These are phyloP conservation scores for Colletotrichum eleusines DNA, from an alignment of 2,329 filamentous ascomycete species.

Conservation along the genomic window DNA sequence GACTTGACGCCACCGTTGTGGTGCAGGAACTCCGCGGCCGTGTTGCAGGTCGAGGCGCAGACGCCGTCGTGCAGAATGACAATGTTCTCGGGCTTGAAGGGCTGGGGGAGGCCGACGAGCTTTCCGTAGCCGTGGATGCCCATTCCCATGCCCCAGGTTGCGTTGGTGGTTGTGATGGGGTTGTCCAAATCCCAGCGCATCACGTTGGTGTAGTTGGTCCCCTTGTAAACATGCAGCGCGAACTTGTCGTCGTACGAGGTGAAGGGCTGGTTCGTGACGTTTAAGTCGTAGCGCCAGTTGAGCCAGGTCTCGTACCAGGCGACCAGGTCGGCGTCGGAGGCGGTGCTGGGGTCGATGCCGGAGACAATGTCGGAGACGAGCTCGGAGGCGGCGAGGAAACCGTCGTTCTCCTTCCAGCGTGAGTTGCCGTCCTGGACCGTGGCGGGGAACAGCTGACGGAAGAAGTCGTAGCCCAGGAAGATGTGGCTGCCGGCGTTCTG, in stretches of 20 bases:
- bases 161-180: constrained; percentile 56
- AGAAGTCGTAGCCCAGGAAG: constrained; percentile 68
- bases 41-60: constrained; percentile 69
- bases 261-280: constrained; percentile 62
- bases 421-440: constrained; percentile 56
- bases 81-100: constrained; percentile 69
- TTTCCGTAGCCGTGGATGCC: constrained; percentile 64
- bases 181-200: constrained; percentile 65
- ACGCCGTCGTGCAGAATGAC: constrained; percentile 70
- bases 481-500: constrained; percentile 71
- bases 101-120: constrained; percentile 60
- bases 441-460: constrained; percentile 63
- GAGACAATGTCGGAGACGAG: constrained; percentile 58
- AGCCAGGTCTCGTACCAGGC: constrained; percentile 63
- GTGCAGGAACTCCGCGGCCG: constrained; percentile 67
- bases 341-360: constrained; percentile 60
- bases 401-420: constrained; percentile 54
- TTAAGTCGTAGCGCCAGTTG: constrained; percentile 64
- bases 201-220: constrained; percentile 66
- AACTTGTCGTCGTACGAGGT: constrained; percentile 61
- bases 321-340: constrained; percentile 49
- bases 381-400: constrained; percentile 59
- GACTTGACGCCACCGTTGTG: constrained; percentile 65
- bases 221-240: constrained; percentile 54
- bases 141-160: constrained; percentile 56